phyloP scores from a whole-genome alignment of 257 asterid species.

The Mitragyna speciosa region DNA sequence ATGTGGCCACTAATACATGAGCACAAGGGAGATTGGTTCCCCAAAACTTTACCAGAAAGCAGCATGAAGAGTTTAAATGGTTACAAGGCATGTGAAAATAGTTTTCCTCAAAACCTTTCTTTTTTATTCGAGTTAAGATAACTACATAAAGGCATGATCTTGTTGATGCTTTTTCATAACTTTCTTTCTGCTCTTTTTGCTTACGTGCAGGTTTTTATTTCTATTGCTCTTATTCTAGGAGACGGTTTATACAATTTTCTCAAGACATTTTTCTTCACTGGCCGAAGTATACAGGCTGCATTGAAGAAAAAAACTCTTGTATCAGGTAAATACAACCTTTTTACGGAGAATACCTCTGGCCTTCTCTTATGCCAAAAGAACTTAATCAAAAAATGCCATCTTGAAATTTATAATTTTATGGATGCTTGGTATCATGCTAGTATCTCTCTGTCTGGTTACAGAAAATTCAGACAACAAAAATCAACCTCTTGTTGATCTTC shows the following conservation, averaged over 20 bases:
- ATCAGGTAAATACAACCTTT: conserved; percentile 33
- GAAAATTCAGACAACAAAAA: conserved; percentile 13
- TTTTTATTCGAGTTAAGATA: not conserved
- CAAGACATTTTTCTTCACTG: conserved; percentile 58
- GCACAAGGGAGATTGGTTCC: conserved; percentile 49
- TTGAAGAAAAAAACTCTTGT: conserved; percentile 38
- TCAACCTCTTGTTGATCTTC: conserved; percentile 21
- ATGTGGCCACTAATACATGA: conserved; percentile 52
- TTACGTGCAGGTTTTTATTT: conserved; percentile 65
- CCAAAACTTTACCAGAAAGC: conserved; percentile 31
- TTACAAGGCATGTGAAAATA: conserved; percentile 37
- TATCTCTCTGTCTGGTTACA: conserved; percentile 6
- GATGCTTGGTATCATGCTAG: not conserved
- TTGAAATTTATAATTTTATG: too few relatives aligned
- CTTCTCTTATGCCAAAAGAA: not conserved
- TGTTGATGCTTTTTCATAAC: not conserved
- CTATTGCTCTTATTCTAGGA: conserved; percentile 80
- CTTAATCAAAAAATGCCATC: not conserved
- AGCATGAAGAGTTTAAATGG: conserved; percentile 56
- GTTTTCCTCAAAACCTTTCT: not conserved
- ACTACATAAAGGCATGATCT: not conserved
- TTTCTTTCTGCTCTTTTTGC: not conserved
- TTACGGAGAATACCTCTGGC: not conserved
- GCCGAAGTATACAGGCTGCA: conserved; percentile 45
- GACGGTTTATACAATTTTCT: conserved; percentile 82